Percentiles rank a stretch among this genome's conserved stretches.
These are phyloP conservation scores for Neurospora crassa DNA, from an alignment of 2,329 filamentous ascomycete genomes.

Conservation along the genomic window DNA sequence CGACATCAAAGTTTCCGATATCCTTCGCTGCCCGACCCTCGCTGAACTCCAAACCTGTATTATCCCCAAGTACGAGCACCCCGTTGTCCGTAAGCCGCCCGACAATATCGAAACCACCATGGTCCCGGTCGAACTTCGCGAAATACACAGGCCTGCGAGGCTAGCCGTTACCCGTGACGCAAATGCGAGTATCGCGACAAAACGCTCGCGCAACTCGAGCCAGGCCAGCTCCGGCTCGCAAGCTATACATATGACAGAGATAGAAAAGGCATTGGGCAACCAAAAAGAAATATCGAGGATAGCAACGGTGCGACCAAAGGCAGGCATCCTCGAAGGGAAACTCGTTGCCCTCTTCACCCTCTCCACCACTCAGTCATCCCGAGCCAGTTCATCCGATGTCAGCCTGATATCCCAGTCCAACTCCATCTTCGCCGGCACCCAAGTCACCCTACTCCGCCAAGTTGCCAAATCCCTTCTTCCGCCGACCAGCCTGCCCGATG, in stretches of 20 bases:
- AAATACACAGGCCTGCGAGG: conserved; percentile 17
- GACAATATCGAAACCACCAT: conserved; percentile 15
- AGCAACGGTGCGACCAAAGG: conserved; percentile 35
- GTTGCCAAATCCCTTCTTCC: conserved; percentile 25
- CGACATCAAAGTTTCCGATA: conserved; percentile 28
- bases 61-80: conserved; percentile 19
- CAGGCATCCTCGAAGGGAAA: conserved; percentile 40
- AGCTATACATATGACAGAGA: conserved; percentile 15
- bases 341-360: conserved; percentile 38
- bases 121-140: conserved; percentile 14
- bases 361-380: conserved; percentile 19
- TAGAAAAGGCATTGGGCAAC: conserved; percentile 30
- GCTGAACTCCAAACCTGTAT: conserved; percentile 35
- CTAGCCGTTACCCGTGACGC: conserved; percentile 11
- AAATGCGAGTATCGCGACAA: not conserved
- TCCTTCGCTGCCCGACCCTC: conserved; percentile 33
- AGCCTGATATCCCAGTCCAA: conserved; percentile 28
- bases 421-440: conserved; percentile 30
- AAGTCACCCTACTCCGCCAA: conserved; percentile 31
- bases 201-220: conserved; percentile 17
- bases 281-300: conserved; percentile 31
- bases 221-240: conserved; percentile 13
- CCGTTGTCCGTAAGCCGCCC: conserved; percentile 7
- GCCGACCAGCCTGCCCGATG: conserved; percentile 29
- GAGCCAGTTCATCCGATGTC: conserved; percentile 24